Conservation (phyloP, 2,329 filamentous ascomycete genomes). For the Venturia asperata region DNA sequence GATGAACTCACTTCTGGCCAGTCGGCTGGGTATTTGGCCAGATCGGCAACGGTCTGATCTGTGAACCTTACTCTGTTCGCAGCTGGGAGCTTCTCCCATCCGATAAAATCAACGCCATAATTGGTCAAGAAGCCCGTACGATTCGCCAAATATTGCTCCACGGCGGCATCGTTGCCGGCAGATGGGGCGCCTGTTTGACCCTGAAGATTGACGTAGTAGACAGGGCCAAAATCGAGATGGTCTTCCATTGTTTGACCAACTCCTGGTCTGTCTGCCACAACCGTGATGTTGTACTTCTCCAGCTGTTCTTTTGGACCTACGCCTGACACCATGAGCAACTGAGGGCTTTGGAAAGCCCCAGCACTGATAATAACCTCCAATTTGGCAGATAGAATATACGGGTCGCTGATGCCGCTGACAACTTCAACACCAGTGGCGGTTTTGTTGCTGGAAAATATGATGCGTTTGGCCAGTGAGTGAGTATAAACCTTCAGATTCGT, state of each 20-base stretch:
- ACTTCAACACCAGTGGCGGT: conserved; percentile 14
- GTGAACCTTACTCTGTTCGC: conserved; percentile 13
- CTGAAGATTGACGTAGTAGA: conserved; percentile 1
- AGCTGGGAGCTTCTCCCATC: conserved; percentile 17
- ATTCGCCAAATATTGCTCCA: conserved; percentile 4
- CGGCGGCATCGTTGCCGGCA: conserved; percentile 1
- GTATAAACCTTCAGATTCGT: conserved; percentile 18
- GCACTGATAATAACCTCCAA: conserved; percentile 19
- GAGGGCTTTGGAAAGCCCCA: conserved; percentile 20
- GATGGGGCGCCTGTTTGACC: neutral
- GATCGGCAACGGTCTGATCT: neutral
- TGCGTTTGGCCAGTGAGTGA: conserved; percentile 15
- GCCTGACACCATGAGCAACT: conserved; percentile 21
- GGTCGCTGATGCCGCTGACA: neutral
- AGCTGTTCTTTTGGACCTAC: conserved; percentile 16
- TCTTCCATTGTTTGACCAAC: conserved; percentile 19
- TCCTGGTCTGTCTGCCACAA: conserved; percentile 14
- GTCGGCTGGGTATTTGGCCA: conserved; percentile 15
- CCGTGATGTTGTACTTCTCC: conserved; percentile 14
- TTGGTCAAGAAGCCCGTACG: conserved; percentile 13
- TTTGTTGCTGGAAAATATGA: conserved; percentile 16
- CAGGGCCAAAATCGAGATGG: conserved; percentile 13
- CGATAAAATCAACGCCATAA: conserved; percentile 10
- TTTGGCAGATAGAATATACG: conserved; percentile 15
- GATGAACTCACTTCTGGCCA: conserved; percentile 6